A percentile compares a stretch with the other conserved stretches of the same genome.
These are phyloP conservation scores for Chalciporus pseudorubinellus DNA, from an alignment of 768 basidiomycete genomes.

Conservation along the genomic window DNA sequence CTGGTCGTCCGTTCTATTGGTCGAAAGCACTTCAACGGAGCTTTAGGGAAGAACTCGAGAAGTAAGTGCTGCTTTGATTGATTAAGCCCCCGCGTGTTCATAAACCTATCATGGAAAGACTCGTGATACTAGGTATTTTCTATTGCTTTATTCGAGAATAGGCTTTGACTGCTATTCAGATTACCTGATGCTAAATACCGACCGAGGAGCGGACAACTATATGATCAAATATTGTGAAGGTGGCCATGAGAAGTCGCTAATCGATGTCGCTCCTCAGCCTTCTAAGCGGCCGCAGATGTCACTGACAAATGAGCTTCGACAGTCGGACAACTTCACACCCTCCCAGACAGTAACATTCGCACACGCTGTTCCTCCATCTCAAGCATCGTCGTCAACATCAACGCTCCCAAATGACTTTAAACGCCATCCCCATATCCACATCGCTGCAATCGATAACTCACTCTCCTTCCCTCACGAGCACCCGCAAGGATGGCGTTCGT, in stretches of 20 bases:
- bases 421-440: slow-evolving; percentile 78
- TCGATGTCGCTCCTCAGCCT: slow-evolving; percentile 76
- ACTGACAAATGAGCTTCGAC: slow-evolving; percentile 66
- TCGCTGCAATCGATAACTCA: slow-evolving; percentile 92
- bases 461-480: slow-evolving; percentile 91
- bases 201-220: slow-evolving; percentile 82
- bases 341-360: slow-evolving; percentile 41
- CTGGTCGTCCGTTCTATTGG: slow-evolving; percentile 76
- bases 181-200: slow-evolving; percentile 91
- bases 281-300: slow-evolving; percentile 68
- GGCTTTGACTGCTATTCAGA: slow-evolving; percentile 41
- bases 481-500: slow-evolving; percentile 75
- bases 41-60: slow-evolving; percentile 86
- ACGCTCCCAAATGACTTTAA: slow-evolving; percentile 42
- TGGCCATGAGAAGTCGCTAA: slow-evolving; percentile 71
- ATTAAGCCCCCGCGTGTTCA: slow-evolving; percentile 7
- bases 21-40: slow-evolving; percentile 71
- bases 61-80: slow-evolving; percentile 43
- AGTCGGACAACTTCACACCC: slow-evolving; percentile 38
- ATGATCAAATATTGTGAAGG: slow-evolving; percentile 91
- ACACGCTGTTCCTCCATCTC: slow-evolving; percentile 39
- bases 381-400: slow-evolving; percentile 28
- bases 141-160: not conserved
- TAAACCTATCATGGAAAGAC: slow-evolving; percentile 39
- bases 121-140: slow-evolving; percentile 72